Evolutionary conservation across 2,329 filamentous ascomycete genomes (phyloP), one percentile per base, ranked within the genome.

Genomic region (Ceratocystis huliohia): DNA sequence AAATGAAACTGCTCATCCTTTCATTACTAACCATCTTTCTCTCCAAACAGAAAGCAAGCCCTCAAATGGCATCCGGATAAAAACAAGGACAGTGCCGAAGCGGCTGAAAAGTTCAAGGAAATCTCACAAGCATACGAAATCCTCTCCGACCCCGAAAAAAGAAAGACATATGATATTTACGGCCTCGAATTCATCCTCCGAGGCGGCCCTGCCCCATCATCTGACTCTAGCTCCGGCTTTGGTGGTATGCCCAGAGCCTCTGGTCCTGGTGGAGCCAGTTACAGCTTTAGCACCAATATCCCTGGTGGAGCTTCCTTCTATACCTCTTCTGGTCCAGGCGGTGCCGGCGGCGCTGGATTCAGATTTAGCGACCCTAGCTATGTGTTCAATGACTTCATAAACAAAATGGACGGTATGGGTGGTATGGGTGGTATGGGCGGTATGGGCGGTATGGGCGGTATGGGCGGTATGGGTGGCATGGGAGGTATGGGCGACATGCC

Each of bases 111-210:
- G 77, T 99, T 99, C 82, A 99, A 99, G 79, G 94, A 97, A 76
- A 89, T 91, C 70, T 96, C 91, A 0, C 92, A 97, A 78, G 94
- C 94, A 67, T 99, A 96, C 79, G 94, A 99, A 78, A 96, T 99
- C 71, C 86, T 99, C 2, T 96, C 91, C 69, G 94, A 99, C 73
- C 92, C 93, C 68, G 92, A 97, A 75, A 99, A 97, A 78, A 88
- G 94, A 73, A 94, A 96, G 76, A 87, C 87, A 53, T 99, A 99
- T 75, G 94, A 99, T 75, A 87, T 93, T 74, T 96, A 87, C 76
- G 94, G 94, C 69, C 87, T 97, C 69, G 94, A 97, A 72, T 96
- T 93, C 78, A 82, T 99, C 64, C 81, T 96, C 41, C 87, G 88
- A 63, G 92, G 92, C 62, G 91, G 90, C 37, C 80, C 82, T 63